Percentiles rank a stretch among this genome's conserved stretches.
Evolutionary conservation across 441 rosid species (phyloP).

Genomic region (Jatropha multifida): DNA sequence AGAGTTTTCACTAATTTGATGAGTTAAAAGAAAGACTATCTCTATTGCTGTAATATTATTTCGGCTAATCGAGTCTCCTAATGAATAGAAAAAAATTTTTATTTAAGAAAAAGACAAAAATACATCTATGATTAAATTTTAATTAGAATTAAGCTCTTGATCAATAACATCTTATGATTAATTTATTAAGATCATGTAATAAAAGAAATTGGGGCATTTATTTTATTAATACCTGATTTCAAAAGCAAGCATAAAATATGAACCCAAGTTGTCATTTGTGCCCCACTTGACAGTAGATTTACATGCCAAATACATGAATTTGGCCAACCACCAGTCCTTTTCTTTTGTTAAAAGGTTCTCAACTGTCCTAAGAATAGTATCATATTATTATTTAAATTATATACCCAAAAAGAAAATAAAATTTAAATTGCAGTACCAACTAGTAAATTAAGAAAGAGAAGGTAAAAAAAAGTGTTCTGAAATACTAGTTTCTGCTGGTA

Average conservation of each 20-base stretch:
- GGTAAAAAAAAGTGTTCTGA: background rate
- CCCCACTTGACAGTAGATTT: background rate
- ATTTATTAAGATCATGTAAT: too few species aligned
- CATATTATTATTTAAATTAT: background rate
- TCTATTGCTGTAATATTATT: too few species aligned
- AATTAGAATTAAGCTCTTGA: too few species aligned
- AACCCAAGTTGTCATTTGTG: constrained; percentile 10
- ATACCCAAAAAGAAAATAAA: background rate
- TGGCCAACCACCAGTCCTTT: background rate
- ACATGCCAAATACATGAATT: constrained; percentile 10
- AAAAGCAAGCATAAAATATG: background rate
- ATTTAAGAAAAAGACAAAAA: too few species aligned
- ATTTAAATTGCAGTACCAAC: background rate
- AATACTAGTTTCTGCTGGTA: background rate
- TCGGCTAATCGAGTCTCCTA: too few species aligned
- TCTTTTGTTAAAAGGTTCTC: background rate
- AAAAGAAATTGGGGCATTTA: background rate
- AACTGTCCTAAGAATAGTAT: background rate
- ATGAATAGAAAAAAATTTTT: too few species aligned
- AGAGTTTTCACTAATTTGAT: too few species aligned
- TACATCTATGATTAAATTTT: too few species aligned
- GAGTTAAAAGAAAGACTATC: too few species aligned
- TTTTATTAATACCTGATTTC: background rate
- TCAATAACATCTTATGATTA: too few species aligned
- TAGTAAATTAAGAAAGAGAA: background rate